Base-by-base conservation (phyloP, 106 monocot species). In the Allium fistulosum region DNA sequence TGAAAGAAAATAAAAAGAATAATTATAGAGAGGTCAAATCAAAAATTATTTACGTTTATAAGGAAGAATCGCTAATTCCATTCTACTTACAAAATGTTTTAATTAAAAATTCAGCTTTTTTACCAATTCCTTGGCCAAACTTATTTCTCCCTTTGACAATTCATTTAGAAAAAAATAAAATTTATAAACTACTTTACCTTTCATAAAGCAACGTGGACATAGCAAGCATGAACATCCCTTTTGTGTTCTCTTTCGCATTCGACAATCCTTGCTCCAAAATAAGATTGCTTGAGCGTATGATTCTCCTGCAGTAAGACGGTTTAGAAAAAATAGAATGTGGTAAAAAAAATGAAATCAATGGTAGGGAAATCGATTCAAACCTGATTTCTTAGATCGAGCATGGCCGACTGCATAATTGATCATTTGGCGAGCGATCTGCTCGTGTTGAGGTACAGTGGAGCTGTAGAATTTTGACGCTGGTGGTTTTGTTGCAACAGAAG, bases 141-240 rank as follows among this genome's bases (percentile, higher is more conserved):
- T 28, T 5, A 37, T 37, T n/a, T 37, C 37, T 37, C 37, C 37
- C 37, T 37, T 37, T 37, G 17, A 46, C 52, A 50, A 52, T 26
- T 48, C 12, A 10, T 45, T 53, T 51, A 52, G 16, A 26, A 4
- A 0, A 66, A 26, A 11, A n/a, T 46, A 47, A 17, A 49, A 48
- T 7, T 18, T 27, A 46, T 9, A 8, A 22, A 77, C 48, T 63
- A 4, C 13, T 11, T 8, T 50, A 90, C 90, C 90, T 85, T 78
- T 85, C 80, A 63, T 90, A 90, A 57, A 80, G 80, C 59, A 90
- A 83, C n/a, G 85, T 90, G 55, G 90, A 85, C 82, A 90, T 85
- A 4, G 90, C 85, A n/a, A 90, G 83, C 55, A 78, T 58, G 28
- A 90, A 65, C 77, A 75, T 58, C 12, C 72, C 85, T 14, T 58